Evolutionary conservation across 352 stramenopile species (phyloP), one percentile per base, ranked within the genome.

Genomic region (Pythium angustatum): DNA sequence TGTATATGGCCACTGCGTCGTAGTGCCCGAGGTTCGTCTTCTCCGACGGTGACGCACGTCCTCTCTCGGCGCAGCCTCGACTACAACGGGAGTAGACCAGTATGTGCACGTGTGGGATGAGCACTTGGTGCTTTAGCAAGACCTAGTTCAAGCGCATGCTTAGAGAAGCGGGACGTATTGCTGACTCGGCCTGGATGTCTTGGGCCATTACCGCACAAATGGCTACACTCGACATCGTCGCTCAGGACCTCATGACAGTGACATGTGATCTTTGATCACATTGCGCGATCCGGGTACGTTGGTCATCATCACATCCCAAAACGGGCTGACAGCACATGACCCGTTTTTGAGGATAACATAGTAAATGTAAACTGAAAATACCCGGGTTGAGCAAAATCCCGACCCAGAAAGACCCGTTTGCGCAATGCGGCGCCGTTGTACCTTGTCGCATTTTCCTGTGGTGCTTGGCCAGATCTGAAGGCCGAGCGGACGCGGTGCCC

Each of bases 371-470:
- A 55, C 2, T 21, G 0, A 24, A 34, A 14, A 12, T 3, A 24
- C 5, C 2, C n/a, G n/a, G n/a, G n/a, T n/a, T n/a, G n/a, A n/a
- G n/a, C n/a, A n/a, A n/a, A 27, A 19, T n/a, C 9, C 26, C 12
- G 15, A 10, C 8, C 30, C n/a, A n/a, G n/a, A n/a, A n/a, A n/a
- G 15, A 56, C 55, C 64, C 64, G 64, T 71, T 71, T 71, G 64
- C 64, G 64, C 64, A 71, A 71, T 65, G 19, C 21, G 17, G 14
- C 58, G 12, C 27, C 24, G 12, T 41, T 31, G 40, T 36, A 62
- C 57, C 64, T 47, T 58, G 50, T 65, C 58, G 58, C 53, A 72
- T 67, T 64, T 72, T 72, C 65, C 44, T 72, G 65, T 72, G 64
- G 64, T 65, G 54, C 50, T 58, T 58, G 34, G 49, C 24, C 19